Evolutionary conservation across 164 flowering plant genomes (phyloP).

Genomic region (Berberis thunbergii): DNA sequence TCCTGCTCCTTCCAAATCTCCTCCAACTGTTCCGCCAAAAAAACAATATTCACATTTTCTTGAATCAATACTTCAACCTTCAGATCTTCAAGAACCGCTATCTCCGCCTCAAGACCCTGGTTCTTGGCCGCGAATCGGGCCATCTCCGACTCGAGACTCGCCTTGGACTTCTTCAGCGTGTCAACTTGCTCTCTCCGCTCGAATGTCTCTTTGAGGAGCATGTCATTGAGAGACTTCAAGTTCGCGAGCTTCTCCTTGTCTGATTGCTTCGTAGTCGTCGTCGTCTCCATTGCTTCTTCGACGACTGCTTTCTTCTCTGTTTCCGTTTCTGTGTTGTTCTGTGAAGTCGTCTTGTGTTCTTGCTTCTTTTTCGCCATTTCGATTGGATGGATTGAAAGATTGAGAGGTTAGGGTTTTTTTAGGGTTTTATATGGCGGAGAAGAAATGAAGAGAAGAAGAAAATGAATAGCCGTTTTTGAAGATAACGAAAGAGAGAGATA

Average conservation of each 20-base stretch:
- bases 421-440: constrained; percentile 6
- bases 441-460: no score
- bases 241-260: constrained; percentile 45
- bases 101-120: constrained; percentile 23
- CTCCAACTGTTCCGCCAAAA: constrained; percentile 1
- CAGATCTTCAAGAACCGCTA: constrained; percentile 11
- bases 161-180: constrained; percentile 25
- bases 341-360: constrained; percentile 9
- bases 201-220: constrained; percentile 48
- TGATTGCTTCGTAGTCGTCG: not conserved
- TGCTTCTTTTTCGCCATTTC: constrained; percentile 49
- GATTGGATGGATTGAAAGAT: not conserved
- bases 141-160: constrained; percentile 35
- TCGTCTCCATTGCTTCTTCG: constrained; percentile 14
- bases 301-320: not conserved
- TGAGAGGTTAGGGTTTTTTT: constrained; percentile 13
- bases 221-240: constrained; percentile 51
- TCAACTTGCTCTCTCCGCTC: constrained; percentile 51
- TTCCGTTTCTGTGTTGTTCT: constrained; percentile 1
- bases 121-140: constrained; percentile 18
- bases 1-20: constrained; percentile 7
- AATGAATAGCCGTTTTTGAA: not conserved
- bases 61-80: constrained; percentile 3
- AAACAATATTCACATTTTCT: not conserved
- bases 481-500: not conserved